Conservation (phyloP, 805 yeast species). For the Kockiozyma suomiensis region DNA sequence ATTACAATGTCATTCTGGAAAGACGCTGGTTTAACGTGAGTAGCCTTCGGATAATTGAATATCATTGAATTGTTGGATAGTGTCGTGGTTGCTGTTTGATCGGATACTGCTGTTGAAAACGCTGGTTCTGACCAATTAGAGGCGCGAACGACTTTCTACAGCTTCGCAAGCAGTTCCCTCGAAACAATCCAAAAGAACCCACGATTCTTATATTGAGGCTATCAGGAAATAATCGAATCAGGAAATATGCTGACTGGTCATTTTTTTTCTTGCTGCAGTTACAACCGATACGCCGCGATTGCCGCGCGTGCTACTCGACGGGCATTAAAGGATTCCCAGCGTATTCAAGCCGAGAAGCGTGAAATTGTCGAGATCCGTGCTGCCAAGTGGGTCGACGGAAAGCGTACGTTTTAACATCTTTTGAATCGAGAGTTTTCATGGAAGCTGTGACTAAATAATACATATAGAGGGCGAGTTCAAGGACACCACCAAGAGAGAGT, state of each 20-base stretch:
- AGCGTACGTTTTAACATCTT: constrained; percentile 24
- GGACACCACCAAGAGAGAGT: constrained; percentile 8
- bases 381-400: constrained; percentile 71
- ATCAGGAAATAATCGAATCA: background rate
- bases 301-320: constrained; percentile 87
- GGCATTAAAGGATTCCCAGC: constrained; percentile 84
- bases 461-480: constrained; percentile 13
- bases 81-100: background rate
- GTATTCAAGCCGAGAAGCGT: constrained; percentile 70
- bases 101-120: background rate
- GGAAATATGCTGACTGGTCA: background rate
- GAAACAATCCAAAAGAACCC: background rate
- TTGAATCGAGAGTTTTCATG: background rate
- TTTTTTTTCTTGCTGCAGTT: constrained; percentile 43
- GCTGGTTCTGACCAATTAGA: background rate
- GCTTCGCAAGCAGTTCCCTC: background rate
- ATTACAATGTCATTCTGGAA: constrained; percentile 45
- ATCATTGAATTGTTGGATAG: background rate
- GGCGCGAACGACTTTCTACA: background rate
- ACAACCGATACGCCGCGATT: constrained; percentile 86
- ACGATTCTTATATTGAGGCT: background rate
- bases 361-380: constrained; percentile 72
- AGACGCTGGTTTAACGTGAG: constrained; percentile 42
- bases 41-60: background rate
- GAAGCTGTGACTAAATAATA: background rate